phyloP scores from a whole-genome alignment of 2,329 filamentous ascomycete species.

The Cadophora malorum region DNA sequence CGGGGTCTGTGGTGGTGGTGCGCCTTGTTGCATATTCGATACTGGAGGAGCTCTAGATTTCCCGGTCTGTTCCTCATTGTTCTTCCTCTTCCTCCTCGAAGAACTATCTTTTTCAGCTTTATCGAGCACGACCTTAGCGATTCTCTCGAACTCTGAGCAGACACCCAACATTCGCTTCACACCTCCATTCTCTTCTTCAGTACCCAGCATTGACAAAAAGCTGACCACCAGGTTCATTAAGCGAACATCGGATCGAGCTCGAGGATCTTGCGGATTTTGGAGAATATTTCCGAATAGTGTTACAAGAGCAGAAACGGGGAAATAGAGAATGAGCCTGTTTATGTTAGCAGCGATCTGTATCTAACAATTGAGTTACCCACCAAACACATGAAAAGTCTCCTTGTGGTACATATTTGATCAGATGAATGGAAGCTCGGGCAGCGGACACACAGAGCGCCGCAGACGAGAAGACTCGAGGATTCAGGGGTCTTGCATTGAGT shows the following conservation, averaged over 20 bases:
- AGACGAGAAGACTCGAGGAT: slow-evolving; percentile 92
- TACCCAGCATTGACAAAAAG: slow-evolving; percentile 87
- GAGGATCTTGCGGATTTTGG: slow-evolving; percentile 89
- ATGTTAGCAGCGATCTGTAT: slow-evolving; percentile 40
- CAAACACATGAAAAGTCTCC: slow-evolving; percentile 95
- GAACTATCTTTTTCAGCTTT: slow-evolving; percentile 82
- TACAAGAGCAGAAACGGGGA: slow-evolving; percentile 92
- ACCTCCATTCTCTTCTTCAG: slow-evolving; percentile 87
- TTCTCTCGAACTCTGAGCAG: slow-evolving; percentile 95
- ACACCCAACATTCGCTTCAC: slow-evolving; percentile 93
- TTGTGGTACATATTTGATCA: slow-evolving; percentile 95
- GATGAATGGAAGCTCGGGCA: slow-evolving; percentile 87
- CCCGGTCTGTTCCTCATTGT: slow-evolving; percentile 54
- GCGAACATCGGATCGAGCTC: slow-evolving; percentile 86
- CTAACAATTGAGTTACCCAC: slow-evolving; percentile 57
- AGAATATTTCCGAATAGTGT: slow-evolving; percentile 96
- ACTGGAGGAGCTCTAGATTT: slow-evolving; percentile 35
- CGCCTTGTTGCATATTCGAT: slow-evolving; percentile 10
- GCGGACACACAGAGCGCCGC: slow-evolving; percentile 92
- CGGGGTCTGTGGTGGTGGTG: slow-evolving; percentile 35
- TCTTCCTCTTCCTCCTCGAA: slow-evolving; percentile 81
- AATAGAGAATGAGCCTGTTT: slow-evolving; percentile 85
- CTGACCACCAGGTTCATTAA: slow-evolving; percentile 93
- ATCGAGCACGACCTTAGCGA: slow-evolving; percentile 88
- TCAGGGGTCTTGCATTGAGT: slow-evolving; percentile 86